These are phyloP conservation scores for Thelonectria blattea DNA, from an alignment of 2,329 filamentous ascomycete genomes.

Conservation along the genomic window DNA sequence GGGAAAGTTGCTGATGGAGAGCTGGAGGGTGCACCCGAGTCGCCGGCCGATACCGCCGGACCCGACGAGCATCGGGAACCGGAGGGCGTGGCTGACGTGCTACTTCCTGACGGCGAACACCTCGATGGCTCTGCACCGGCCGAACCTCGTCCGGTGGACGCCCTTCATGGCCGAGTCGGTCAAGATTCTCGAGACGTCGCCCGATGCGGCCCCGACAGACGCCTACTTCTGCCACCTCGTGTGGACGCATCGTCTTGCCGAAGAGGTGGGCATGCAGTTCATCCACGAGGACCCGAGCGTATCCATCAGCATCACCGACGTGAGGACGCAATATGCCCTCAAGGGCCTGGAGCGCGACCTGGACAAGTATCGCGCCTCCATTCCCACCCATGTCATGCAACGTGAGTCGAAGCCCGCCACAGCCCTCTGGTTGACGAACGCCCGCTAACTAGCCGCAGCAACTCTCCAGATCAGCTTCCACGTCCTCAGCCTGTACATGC, in stretches of 20 bases:
- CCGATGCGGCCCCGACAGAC: conserved; percentile 63
- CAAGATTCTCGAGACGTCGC: conserved; percentile 58
- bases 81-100: conserved; percentile 64
- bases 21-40: conserved; percentile 50
- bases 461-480: conserved; percentile 68
- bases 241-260: conserved; percentile 66
- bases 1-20: conserved; percentile 30
- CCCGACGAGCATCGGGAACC: conserved; percentile 59
- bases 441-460: conserved; percentile 48
- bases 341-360: conserved; percentile 70
- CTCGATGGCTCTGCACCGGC: conserved; percentile 65
- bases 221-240: conserved; percentile 64
- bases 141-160: conserved; percentile 65
- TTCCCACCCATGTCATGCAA: conserved; percentile 59
- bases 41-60: conserved; percentile 53
- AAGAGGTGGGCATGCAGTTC: conserved; percentile 72
- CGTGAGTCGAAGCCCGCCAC: conserved; percentile 54
- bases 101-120: conserved; percentile 66
- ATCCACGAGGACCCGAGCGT: conserved; percentile 68
- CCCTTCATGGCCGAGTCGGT: conserved; percentile 67
- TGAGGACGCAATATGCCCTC: conserved; percentile 68
- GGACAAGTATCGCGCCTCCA: conserved; percentile 62
- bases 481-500: conserved; percentile 73
- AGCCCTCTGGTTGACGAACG: neutral
- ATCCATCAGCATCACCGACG: conserved; percentile 62